These are phyloP conservation scores for Hanseniaspora vineae DNA, from an alignment of 805 yeast genomes.

Conservation along the genomic window DNA sequence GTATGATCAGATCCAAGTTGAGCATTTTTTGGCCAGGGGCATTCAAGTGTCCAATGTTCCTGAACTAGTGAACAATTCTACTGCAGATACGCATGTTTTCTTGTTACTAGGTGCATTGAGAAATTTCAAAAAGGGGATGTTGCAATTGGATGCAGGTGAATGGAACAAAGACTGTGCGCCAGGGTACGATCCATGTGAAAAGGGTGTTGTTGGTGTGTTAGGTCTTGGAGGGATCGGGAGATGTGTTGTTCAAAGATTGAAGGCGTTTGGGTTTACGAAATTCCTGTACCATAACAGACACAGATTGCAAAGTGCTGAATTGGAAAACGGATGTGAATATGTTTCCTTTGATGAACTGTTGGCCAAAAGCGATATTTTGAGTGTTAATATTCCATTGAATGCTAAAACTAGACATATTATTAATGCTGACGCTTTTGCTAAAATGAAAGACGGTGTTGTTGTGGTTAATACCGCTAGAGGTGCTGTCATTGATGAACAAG, in stretches of 20 bases:
- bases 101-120: constrained; percentile 51
- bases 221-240: constrained; percentile 91
- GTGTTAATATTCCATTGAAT: constrained; percentile 70
- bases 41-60: constrained; percentile 63
- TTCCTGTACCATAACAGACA: constrained; percentile 63
- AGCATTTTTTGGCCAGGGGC: constrained; percentile 34
- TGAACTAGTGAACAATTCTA: constrained; percentile 51
- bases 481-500: constrained; percentile 58
- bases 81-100: constrained; percentile 60
- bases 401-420: constrained; percentile 56
- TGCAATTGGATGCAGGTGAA: constrained; percentile 39
- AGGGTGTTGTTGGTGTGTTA: constrained; percentile 54
- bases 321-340: constrained; percentile 60
- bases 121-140: constrained; percentile 51
- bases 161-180: constrained; percentile 51
- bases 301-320: constrained; percentile 36
- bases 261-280: constrained; percentile 64
- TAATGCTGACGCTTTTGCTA: constrained; percentile 41
- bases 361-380: constrained; percentile 50
- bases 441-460: constrained; percentile 71
- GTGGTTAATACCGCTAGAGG: constrained; percentile 82
- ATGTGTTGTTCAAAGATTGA: constrained; percentile 56
- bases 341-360: constrained; percentile 60
- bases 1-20: constrained; percentile 57
- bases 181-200: constrained; percentile 68